These are phyloP conservation scores for Candida awuae DNA, from an alignment of 805 yeast genomes.

Conservation along the genomic window DNA sequence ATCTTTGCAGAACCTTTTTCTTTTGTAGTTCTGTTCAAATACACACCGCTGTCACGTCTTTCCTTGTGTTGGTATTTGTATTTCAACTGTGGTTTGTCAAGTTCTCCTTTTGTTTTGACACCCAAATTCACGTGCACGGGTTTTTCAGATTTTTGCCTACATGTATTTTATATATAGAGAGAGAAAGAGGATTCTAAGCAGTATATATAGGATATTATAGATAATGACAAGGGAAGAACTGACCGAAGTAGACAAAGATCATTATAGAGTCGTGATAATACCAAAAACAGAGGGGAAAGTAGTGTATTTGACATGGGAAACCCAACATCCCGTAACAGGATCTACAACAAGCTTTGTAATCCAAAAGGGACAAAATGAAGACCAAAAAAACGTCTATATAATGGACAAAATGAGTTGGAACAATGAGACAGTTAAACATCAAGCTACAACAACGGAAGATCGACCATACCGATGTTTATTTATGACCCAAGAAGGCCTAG, in stretches of 20 bases:
- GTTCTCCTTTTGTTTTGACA: no score
- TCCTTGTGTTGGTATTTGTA: no score
- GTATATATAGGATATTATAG: no score
- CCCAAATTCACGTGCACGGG: no score
- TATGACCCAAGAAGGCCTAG: background rate
- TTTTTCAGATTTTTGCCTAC: no score
- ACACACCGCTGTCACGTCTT: no score
- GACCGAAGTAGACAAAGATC: background rate
- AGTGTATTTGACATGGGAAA: background rate
- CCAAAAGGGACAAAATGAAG: background rate
- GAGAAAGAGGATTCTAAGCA: no score
- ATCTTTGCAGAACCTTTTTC: background rate
- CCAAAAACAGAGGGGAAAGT: background rate
- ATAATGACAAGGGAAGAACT: background rate
- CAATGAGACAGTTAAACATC: slow-evolving; percentile 3
- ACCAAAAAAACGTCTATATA: background rate
- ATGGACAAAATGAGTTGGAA: slow-evolving; percentile 8
- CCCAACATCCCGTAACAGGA: slow-evolving; percentile 1
- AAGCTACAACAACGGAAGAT: slow-evolving; percentile 3
- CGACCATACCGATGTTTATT: slow-evolving; percentile 7
- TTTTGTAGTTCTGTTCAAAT: no score
- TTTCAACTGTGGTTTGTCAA: no score
- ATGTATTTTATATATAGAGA: no score
- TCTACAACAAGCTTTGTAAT: background rate
- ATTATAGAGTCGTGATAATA: background rate